Conservation (phyloP, 805 yeast species). For the Millerozyma miso region DNA sequence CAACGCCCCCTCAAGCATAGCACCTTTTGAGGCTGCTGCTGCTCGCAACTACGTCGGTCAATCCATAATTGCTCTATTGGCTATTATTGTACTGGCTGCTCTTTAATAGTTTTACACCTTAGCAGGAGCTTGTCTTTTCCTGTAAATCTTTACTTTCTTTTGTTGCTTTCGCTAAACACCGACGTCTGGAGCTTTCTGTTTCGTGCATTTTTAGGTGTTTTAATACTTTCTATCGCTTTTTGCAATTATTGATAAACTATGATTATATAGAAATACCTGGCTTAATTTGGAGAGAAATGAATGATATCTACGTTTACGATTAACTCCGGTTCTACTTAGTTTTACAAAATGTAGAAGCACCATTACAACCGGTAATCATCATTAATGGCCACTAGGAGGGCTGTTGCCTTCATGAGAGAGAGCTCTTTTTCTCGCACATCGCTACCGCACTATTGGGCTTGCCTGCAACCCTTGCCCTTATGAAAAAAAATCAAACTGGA, state of each 20-base stretch:
- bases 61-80: constrained; percentile 17
- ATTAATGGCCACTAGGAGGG: no score
- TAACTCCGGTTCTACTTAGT: no score
- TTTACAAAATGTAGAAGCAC: no score
- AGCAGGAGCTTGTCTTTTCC: no score
- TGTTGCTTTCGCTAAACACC: no score
- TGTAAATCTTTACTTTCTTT: no score
- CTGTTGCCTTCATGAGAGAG: no score
- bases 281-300: background rate
- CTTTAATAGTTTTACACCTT: constrained; percentile 2
- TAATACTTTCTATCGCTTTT: background rate
- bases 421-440: no score
- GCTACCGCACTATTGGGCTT: no score
- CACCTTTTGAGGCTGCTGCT: constrained; percentile 29
- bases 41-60: constrained; percentile 12
- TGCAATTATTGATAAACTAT: background rate
- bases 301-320: background rate
- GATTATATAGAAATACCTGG: background rate
- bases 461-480: no score
- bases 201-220: background rate
- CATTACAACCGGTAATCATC: no score
- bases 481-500: no score
- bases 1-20: constrained; percentile 9
- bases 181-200: background rate
- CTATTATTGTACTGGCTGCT: constrained; percentile 16